phyloP scores from a whole-genome alignment of 352 stramenopile genomes.

The Globisporangium okanoganense region DNA sequence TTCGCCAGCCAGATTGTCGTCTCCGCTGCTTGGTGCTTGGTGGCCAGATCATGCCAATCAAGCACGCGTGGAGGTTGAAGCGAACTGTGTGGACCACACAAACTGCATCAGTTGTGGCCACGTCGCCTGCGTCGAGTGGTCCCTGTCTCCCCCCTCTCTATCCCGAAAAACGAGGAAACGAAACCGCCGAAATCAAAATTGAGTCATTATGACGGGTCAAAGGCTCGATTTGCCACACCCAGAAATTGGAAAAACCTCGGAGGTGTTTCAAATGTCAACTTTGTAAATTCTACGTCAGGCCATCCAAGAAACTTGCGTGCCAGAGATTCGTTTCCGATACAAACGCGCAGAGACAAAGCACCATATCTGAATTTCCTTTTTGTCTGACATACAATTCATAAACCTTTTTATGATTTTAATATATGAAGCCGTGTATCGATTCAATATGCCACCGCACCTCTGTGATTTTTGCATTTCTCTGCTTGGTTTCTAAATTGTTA shows the following conservation, averaged over 20 bases:
- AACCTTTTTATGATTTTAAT: no score
- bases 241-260: neutral
- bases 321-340: conserved; percentile 8
- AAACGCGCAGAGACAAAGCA: conserved; percentile 3
- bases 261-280: neutral
- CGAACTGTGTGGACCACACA: neutral
- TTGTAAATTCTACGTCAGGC: conserved; percentile 3
- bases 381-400: neutral
- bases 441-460: no score
- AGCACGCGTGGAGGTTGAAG: neutral
- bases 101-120: conserved; percentile 4
- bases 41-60: neutral
- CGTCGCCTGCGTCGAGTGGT: neutral
- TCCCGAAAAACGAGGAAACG: neutral
- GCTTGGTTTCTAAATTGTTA: no score
- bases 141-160: neutral
- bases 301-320: neutral
- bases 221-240: no score
- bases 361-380: neutral
- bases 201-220: neutral
- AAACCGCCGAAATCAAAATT: neutral
- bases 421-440: no score
- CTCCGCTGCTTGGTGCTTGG: neutral
- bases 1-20: neutral
- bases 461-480: no score